Base-by-base conservation (phyloP, 2,329 filamentous ascomycete genomes). In the Exophiala viscosa region DNA sequence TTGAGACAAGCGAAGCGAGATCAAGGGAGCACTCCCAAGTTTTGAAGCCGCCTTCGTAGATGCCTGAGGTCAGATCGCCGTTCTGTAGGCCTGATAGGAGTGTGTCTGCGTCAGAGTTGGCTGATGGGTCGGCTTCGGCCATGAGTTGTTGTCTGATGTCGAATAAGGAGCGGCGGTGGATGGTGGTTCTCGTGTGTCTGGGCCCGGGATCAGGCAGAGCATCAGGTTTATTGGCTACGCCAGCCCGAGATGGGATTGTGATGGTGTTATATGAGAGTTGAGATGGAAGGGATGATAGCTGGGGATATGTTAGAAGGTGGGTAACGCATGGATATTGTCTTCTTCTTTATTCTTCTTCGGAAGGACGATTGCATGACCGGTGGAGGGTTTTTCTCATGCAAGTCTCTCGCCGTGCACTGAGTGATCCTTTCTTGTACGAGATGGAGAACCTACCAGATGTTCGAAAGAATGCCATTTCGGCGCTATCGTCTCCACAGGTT, bases 41-140 rank as follows among this genome's bases (percentile, higher is more conserved):
- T 48, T 86, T 86, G 70, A 85, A 84, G 4, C 83, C 83, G 56
- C 83, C 83, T 69, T 86, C 83, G 64, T 86, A 86, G 62, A 85
- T 70, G 55, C 80, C 78, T 3, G 55, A 54, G 20, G 79, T 77
- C 40, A 75, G 75, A 48, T 85, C 73, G 62, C 78, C 77, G 48
- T 78, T 71, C 46, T 77, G 74, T 3, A 83, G 70, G 7, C 77
- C 75, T 1, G 71, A 65, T 35, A 76, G 69, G 17, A 77, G 65
- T 33, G 67, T 65, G 34, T 75, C 72, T 49, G 44, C 47, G 32
- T 51, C 43, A 14, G 39, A 46, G 13, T 45, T 3, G n/a, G 59
- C 34, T 28, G 70, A 72, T 9, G 69, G 64, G 55, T 68, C 62
- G 51, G 73, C 70, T 63, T 85, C 82, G 34, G 80, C 79, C 77